A percentile compares a stretch with the other conserved stretches of the same genome.
These are phyloP conservation scores for Fomitopsis palustris DNA, from an alignment of 1,284 basidiomycete species.

Conservation along the genomic window DNA sequence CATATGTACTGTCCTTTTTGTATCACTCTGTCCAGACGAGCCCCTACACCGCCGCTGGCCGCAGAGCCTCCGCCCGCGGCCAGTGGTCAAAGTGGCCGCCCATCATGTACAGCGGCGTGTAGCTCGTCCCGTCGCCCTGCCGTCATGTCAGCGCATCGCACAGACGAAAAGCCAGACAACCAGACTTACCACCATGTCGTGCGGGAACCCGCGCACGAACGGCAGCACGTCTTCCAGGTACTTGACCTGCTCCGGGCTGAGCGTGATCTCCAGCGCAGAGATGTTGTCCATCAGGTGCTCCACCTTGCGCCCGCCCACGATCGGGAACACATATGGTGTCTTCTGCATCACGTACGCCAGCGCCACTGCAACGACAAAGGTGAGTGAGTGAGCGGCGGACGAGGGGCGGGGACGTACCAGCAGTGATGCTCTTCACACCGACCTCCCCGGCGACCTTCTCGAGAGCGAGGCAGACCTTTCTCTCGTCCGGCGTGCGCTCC, in stretches of 20 bases:
- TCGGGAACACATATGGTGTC: slow-evolving; percentile 13
- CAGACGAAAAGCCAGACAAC: background rate
- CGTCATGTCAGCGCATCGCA: background rate
- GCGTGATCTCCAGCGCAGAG: slow-evolving; percentile 41
- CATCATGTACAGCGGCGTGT: slow-evolving; percentile 2
- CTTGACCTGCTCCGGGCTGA: slow-evolving; percentile 41
- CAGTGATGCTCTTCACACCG: slow-evolving; percentile 28
- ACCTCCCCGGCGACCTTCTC: slow-evolving; percentile 45
- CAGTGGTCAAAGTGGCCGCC: slow-evolving; percentile 14
- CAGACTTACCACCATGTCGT: slow-evolving; percentile 34
- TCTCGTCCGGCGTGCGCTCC: slow-evolving; percentile 39
- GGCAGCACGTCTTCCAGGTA: slow-evolving; percentile 37
- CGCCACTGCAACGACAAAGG: slow-evolving; percentile 30
- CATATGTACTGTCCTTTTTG: no score
- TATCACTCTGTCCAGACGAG: background rate
- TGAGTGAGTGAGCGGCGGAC: no score
- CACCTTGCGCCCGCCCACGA: slow-evolving; percentile 47
- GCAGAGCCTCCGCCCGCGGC: slow-evolving; percentile 12
- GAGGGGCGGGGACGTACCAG: slow-evolving; percentile 8
- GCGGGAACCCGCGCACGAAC: slow-evolving; percentile 44
- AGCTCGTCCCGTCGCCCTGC: slow-evolving; percentile 14
- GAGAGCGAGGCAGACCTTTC: slow-evolving; percentile 37
- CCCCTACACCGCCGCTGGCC: slow-evolving; percentile 1
- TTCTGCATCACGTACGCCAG: slow-evolving; percentile 51
- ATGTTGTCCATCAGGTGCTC: slow-evolving; percentile 47